Percentiles rank a stretch among this genome's conserved stretches.
Conservation (phyloP, 495 filamentous ascomycete species). For the Daldinia vernicosa region DNA sequence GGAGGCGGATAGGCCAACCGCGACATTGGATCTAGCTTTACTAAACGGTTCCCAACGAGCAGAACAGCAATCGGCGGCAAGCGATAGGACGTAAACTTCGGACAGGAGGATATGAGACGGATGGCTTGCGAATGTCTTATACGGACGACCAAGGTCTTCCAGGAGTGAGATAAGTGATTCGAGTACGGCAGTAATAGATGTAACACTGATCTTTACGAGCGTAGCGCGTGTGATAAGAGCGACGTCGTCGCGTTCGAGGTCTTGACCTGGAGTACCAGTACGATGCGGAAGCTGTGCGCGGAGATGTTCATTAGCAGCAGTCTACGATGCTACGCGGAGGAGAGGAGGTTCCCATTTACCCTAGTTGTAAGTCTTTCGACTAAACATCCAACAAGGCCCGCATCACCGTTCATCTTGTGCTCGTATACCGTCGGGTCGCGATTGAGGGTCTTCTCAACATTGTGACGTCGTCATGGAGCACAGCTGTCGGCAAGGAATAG, state of each 20-base stretch:
- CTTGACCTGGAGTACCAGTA: conserved; percentile 65
- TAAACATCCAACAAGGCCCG: conserved; percentile 68
- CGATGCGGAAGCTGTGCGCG: conserved; percentile 67
- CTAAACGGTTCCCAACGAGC: conserved; percentile 63
- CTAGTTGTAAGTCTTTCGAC: conserved; percentile 70
- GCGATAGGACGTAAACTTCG: conserved; percentile 66
- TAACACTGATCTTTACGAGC: conserved; percentile 66
- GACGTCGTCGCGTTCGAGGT: conserved; percentile 69
- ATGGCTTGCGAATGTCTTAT: conserved; percentile 55
- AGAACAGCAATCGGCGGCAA: conserved; percentile 70
- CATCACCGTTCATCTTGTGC: conserved; percentile 68
- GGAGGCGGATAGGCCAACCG: conserved; percentile 24
- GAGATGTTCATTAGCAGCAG: conserved; percentile 20
- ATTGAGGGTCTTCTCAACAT: conserved; percentile 45
- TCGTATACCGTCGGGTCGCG: conserved; percentile 46
- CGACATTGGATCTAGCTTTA: conserved; percentile 40
- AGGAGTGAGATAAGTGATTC: conserved; percentile 62
- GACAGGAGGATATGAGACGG: conserved; percentile 65
- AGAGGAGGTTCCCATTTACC: conserved; percentile 52
- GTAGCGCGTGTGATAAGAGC: conserved; percentile 67
- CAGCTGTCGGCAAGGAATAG: conserved; percentile 27
- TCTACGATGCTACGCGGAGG: conserved; percentile 10
- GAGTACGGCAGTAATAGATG: conserved; percentile 62
- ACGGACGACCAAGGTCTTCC: conserved; percentile 60
- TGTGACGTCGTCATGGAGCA: conserved; percentile 49